Base-by-base conservation (phyloP, 129 eudicot species). In the Tagetes patula region DNA sequence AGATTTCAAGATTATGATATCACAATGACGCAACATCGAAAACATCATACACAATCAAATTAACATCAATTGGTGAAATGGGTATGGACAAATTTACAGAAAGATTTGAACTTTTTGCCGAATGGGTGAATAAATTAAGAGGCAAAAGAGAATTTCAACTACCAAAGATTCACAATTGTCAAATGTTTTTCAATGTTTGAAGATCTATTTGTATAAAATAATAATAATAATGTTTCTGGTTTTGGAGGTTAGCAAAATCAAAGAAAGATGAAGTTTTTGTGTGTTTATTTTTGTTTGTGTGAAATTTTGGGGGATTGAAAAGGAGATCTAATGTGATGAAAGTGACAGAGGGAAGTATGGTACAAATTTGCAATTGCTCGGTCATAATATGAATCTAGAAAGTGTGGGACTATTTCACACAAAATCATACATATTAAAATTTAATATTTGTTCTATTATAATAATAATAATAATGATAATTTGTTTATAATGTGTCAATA, bases 291-390 rank as follows among this genome's bases (percentile, higher is more conserved):
- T 78, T 71, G 59, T 14, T 71, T 71, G 63, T 12, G 37, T 53
- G 68, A 65, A 52, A 9, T 10, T 49, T 54, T 78, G 49, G 53
- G 72, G 73, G 32, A 54, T 67, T 42, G 72, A 64, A 70, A 40
- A 53, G 72, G 73, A 53, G 73, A 71, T 71, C 53, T 71, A 64
- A 62, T 65, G 50, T 64, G 37, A 72, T 72, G 82, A 78, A 52
- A 78, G 73, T 34, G 77, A 72, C 73, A 65, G 33, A 65, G 72
- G 73, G 33, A n/a, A 20, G 53, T 14, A 31, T 71, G n/a, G 81
- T 64, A 78, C 77, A 71, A 78, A 9, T 64, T 78, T 64, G 73
- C 11, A 71, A 70, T 63, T 63, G 36, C 8, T 52, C n/a, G 62
- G 73, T 45, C 52, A 54, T 37, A 42, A 42, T 47, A 27, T 52